These are phyloP conservation scores for Lepraria neglecta DNA, from an alignment of 495 filamentous ascomycete genomes.

Conservation along the genomic window DNA sequence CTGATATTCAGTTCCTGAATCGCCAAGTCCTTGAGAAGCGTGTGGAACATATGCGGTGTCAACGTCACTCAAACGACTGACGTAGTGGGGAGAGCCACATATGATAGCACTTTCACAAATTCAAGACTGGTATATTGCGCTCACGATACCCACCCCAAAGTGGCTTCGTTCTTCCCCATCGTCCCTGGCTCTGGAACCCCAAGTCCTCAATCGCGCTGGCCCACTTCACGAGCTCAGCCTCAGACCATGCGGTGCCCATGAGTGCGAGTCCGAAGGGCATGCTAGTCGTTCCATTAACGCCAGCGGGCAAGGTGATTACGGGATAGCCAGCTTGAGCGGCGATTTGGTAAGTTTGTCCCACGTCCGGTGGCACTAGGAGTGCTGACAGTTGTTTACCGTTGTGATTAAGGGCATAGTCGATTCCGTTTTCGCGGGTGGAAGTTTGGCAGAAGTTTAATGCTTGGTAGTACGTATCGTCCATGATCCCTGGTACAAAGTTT, in stretches of 20 bases:
- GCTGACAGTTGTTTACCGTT: constrained; percentile 47
- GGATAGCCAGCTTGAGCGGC: constrained; percentile 56
- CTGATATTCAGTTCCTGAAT: no score
- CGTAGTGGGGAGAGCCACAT: no score
- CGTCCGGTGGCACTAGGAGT: constrained; percentile 61
- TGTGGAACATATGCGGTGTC: no score
- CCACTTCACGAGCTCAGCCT: constrained; percentile 55
- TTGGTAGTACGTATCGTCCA: constrained; percentile 59
- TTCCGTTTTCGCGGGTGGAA: constrained; percentile 55
- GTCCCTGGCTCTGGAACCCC: constrained; percentile 35
- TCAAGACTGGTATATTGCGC: constrained; percentile 44
- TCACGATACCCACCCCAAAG: constrained; percentile 47
- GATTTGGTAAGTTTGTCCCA: constrained; percentile 54
- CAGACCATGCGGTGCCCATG: constrained; percentile 59
- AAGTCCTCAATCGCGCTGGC: constrained; percentile 67
- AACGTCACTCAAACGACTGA: no score
- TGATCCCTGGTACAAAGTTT: constrained; percentile 33
- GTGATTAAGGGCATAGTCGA: constrained; percentile 57
- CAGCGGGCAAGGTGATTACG: constrained; percentile 61
- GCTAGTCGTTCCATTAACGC: constrained; percentile 45
- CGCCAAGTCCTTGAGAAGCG: no score
- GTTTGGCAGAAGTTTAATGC: constrained; percentile 55
- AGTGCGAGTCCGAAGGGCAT: constrained; percentile 68
- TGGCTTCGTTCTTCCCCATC: constrained; percentile 43
- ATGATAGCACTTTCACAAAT: neutral